Evolutionary conservation across 352 stramenopile species (phyloP), one percentile per base, ranked within the genome.

Genomic region (Elongisporangium anandrum): DNA sequence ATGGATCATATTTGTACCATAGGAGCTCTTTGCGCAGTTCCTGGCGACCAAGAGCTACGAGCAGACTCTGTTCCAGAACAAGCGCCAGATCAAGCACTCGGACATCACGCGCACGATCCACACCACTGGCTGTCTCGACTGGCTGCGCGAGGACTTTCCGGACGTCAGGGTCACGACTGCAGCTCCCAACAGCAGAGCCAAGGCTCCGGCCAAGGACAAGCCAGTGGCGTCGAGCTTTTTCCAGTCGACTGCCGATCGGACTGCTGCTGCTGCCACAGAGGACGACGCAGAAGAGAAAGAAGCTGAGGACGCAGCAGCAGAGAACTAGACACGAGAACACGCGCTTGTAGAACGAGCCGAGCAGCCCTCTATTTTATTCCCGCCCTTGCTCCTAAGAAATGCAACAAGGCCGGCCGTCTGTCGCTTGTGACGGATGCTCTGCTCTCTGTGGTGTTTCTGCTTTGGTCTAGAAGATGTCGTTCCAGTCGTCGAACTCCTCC

Each of bases 11-110:
- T 52, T 53, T 29, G 10, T 50, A 22, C 20, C 64, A 49, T 41
- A 95, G 86, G 87, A 98, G 75, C 68, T 98, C 3, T 96, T 97
- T 59, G 87, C 79, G 3, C 76, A 90, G 48, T 96, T 96, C 62
- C 64, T 98, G 20, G 90, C 86, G 24, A 92, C 76, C 16, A 97
- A 98, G 64, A 88, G 87, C 51, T 90, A 95, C 57, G 86, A 93
- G 64, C 79, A 91, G 52, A 80, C 88, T 24, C 59, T 92, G 22
- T 94, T 89, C 60, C 77, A 84, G 58, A 95, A 90, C 63, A 88
- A 89, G 50, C 83, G 85, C 19, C 85, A 92, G 58, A 82, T 96
- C 66, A 90, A 90, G 34, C 63, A 65, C 7, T 82, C 79, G 16
- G 86, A 96, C 56, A 71, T 96, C 41, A 81, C 81, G 15, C 81